Evolutionary conservation across 2,329 filamentous ascomycete genomes (phyloP).

Genomic region (Fusarium nanum): DNA sequence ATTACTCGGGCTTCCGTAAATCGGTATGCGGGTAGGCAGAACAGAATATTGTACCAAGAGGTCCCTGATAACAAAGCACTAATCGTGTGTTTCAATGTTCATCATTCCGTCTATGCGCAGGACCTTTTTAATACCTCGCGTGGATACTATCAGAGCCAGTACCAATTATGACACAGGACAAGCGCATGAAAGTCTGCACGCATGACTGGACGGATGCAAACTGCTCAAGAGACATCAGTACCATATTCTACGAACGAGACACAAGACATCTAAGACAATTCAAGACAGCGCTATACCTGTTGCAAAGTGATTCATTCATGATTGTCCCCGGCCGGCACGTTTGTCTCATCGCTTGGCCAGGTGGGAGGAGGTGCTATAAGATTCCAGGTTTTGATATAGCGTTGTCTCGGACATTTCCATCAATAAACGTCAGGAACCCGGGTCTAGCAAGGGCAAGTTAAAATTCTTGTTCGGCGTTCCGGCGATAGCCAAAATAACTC

Average conservation of each 20-base stretch:
- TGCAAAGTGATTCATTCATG: background rate
- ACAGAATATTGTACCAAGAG: background rate
- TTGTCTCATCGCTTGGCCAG: slow-evolving; percentile 3
- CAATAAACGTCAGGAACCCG: slow-evolving; percentile 16
- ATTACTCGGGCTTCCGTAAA: background rate
- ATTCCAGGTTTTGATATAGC: slow-evolving; percentile 3
- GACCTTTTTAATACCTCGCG: background rate
- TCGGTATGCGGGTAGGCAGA: slow-evolving; percentile 1
- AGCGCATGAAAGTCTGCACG: background rate
- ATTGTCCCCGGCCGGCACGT: slow-evolving; percentile 1
- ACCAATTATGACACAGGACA: background rate
- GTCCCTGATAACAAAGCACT: background rate
- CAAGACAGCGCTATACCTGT: slow-evolving; percentile 2
- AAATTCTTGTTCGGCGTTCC: slow-evolving; percentile 8
- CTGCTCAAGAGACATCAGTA: slow-evolving; percentile 16
- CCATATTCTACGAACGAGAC: slow-evolving; percentile 20
- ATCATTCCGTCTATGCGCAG: background rate
- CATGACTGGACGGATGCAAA: background rate
- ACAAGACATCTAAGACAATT: slow-evolving; percentile 12
- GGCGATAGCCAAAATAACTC: slow-evolving; percentile 18
- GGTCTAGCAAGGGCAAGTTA: slow-evolving; percentile 6
- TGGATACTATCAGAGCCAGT: background rate
- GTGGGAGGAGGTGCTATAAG: background rate
- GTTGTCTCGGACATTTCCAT: slow-evolving; percentile 29
- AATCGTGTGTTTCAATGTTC: background rate